Evolutionary conservation across 257 asterid species (phyloP).

Genomic region (Solanum virginianum): DNA sequence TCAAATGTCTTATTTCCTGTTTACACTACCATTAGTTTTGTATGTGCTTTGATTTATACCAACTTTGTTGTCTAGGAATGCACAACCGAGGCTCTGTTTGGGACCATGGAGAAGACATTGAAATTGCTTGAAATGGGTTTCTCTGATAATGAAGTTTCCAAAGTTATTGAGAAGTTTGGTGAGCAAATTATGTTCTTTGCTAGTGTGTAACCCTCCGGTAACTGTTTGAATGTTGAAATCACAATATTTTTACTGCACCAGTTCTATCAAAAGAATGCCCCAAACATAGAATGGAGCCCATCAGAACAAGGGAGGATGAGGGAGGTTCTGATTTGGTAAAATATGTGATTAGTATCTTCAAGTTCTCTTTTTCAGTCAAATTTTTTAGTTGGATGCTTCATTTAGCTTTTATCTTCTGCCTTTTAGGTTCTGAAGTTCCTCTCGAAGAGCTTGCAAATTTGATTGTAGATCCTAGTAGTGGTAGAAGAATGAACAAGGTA

Average conservation of each 20-base stretch:
- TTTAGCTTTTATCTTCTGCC: not conserved
- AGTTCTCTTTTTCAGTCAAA: not conserved
- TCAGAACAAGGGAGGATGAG: not conserved
- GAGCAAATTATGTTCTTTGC: slow-evolving; percentile 21
- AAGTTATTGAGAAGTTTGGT: slow-evolving; percentile 81
- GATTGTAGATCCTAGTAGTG: slow-evolving; percentile 29
- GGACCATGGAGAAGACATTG: slow-evolving; percentile 93
- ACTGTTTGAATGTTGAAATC: not conserved
- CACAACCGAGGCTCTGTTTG: slow-evolving; percentile 61
- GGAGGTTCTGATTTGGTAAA: not conserved
- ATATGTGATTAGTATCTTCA: not conserved
- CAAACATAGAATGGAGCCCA: not conserved
- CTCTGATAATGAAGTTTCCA: slow-evolving; percentile 67
- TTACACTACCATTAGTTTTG: not conserved
- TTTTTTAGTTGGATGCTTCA: not conserved
- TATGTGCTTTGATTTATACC: slow-evolving; percentile 2
- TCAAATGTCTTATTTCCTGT: not conserved
- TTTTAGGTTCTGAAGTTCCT: slow-evolving; percentile 67
- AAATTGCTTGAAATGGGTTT: slow-evolving; percentile 86
- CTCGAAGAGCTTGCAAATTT: slow-evolving; percentile 53
- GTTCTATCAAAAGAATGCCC: not conserved
- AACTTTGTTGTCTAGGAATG: slow-evolving; percentile 33
- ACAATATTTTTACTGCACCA: not conserved
- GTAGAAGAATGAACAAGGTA: slow-evolving; percentile 30
- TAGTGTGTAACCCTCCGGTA: not conserved